Percentiles rank a stretch among this genome's conserved stretches.
phyloP scores from a whole-genome alignment of 257 asterid species.

The Nicotiana noctiflora region DNA sequence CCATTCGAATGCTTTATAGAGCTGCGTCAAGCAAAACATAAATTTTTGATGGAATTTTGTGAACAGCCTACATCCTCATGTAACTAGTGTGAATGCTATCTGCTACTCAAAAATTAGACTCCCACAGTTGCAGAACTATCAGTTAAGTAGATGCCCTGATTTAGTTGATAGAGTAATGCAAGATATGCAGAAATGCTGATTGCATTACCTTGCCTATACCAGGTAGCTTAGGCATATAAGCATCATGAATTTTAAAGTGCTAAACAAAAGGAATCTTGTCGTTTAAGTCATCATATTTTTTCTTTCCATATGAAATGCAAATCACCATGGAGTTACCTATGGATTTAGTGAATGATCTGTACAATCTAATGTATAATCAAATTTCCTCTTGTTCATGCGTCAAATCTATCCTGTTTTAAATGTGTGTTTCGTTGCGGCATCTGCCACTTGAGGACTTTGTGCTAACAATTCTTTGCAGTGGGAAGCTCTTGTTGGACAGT shows the following conservation, averaged over 20 bases:
- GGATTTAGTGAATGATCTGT: neutral
- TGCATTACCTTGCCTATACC: neutral
- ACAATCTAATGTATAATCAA: neutral
- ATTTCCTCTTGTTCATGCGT: neutral
- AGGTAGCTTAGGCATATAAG: neutral
- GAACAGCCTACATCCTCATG: neutral
- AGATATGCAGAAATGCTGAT: neutral
- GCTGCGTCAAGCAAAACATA: neutral
- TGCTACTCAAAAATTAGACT: neutral
- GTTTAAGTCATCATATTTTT: neutral
- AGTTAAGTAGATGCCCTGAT: neutral
- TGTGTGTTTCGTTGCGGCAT: neutral
- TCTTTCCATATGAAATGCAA: neutral
- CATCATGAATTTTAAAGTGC: neutral
- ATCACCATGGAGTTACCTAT: neutral
- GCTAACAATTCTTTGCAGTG: neutral
- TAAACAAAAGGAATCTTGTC: neutral
- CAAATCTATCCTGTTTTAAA: neutral
- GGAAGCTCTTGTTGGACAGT: neutral
- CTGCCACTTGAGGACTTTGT: neutral
- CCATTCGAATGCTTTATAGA: neutral
- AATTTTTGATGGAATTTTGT: neutral
- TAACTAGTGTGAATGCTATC: neutral
- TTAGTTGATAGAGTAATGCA: neutral
- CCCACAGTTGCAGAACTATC: neutral